These are phyloP conservation scores for Colletotrichum aenigma DNA, from an alignment of 2,329 filamentous ascomycete genomes.

Conservation along the genomic window DNA sequence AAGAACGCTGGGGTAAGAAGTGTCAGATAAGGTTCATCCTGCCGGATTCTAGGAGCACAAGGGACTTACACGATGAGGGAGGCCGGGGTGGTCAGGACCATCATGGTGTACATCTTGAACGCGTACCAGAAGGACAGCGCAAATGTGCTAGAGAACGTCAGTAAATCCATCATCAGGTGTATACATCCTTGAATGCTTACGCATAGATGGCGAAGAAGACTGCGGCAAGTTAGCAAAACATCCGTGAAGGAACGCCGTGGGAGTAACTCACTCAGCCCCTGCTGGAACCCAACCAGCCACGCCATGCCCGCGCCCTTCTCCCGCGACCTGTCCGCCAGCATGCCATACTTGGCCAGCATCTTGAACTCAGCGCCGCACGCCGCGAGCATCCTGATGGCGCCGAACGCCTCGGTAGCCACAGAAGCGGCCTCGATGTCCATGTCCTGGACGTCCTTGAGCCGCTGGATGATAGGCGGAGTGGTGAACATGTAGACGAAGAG, in stretches of 20 bases:
- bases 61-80: constrained; percentile 25
- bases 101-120: constrained; percentile 22
- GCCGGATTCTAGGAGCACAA: neutral
- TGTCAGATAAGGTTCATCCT: neutral
- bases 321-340: constrained; percentile 39
- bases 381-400: constrained; percentile 45
- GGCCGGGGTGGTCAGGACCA: constrained; percentile 21
- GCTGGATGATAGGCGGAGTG: constrained; percentile 34
- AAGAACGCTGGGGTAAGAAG: constrained; percentile 13
- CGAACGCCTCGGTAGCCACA: constrained; percentile 44
- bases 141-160: constrained; percentile 18
- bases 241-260: neutral
- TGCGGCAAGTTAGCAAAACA: neutral
- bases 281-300: constrained; percentile 27
- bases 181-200: neutral
- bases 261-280: constrained; percentile 25
- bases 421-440: constrained; percentile 38
- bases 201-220: constrained; percentile 24
- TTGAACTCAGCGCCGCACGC: constrained; percentile 43
- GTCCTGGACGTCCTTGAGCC: constrained; percentile 36
- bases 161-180: neutral
- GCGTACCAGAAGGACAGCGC: constrained; percentile 26
- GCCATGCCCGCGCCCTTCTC: constrained; percentile 29
- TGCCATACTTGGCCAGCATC: constrained; percentile 36
- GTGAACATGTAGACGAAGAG: constrained; percentile 32